Conservation (phyloP, 352 stramenopile species). For the Phytophthora fragariae region DNA sequence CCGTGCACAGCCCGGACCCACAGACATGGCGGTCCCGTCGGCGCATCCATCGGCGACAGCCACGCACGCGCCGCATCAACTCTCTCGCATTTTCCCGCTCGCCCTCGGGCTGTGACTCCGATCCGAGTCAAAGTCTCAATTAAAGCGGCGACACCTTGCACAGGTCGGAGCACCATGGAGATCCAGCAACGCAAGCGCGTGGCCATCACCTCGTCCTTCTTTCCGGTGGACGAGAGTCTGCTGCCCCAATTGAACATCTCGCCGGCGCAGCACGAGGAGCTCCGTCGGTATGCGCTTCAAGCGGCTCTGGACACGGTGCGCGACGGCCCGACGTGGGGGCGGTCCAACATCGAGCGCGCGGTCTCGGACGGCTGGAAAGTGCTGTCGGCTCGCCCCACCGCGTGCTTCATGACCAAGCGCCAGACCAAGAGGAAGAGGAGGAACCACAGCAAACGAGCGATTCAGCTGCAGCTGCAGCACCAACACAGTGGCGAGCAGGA, state of each 20-base stretch:
- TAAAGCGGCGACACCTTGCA: not conserved
- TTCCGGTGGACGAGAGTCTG: slow-evolving; percentile 61
- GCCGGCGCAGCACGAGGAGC: slow-evolving; percentile 63
- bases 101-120: slow-evolving; percentile 3
- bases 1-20: slow-evolving; percentile 26
- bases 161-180: slow-evolving; percentile 29
- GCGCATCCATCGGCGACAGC: slow-evolving; percentile 1
- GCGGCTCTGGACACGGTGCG: slow-evolving; percentile 57
- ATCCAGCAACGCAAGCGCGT: slow-evolving; percentile 42
- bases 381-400: slow-evolving; percentile 46
- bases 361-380: slow-evolving; percentile 66
- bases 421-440: slow-evolving; percentile 43
- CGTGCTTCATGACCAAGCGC: slow-evolving; percentile 69
- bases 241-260: slow-evolving; percentile 62
- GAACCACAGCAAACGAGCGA: slow-evolving; percentile 13
- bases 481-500: slow-evolving; percentile 17
- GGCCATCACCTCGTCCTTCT: slow-evolving; percentile 52
- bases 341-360: slow-evolving; percentile 59
- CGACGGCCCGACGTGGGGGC: slow-evolving; percentile 70
- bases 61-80: slow-evolving; percentile 7
- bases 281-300: slow-evolving; percentile 65
- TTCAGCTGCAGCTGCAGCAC: not conserved
- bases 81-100: slow-evolving; percentile 35
- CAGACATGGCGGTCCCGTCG: slow-evolving; percentile 29
- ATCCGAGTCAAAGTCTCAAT: slow-evolving; percentile 11